Conservation (phyloP, 1,139 yeast species). For the Geotrichum cucujoidarum region DNA sequence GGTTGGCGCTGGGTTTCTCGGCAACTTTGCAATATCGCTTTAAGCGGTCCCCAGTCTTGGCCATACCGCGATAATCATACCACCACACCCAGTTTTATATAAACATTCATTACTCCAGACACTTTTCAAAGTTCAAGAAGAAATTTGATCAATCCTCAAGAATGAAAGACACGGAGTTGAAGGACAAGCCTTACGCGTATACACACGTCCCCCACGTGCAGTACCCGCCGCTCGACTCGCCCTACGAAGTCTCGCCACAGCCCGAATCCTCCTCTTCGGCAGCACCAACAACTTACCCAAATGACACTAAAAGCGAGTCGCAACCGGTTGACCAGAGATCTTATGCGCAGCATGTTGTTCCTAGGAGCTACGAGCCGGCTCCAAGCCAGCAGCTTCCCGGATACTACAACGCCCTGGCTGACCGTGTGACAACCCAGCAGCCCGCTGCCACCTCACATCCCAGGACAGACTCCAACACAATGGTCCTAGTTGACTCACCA, state of each 20-base stretch:
- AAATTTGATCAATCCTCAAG: too few relatives aligned
- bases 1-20: too few relatives aligned
- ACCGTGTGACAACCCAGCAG: not conserved
- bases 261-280: not conserved
- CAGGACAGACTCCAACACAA: too few relatives aligned
- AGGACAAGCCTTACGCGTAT: not conserved
- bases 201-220: not conserved
- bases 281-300: not conserved
- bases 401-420: too few relatives aligned
- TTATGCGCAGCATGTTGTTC: not conserved
- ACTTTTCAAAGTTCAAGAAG: too few relatives aligned
- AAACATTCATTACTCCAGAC: too few relatives aligned
- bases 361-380: not conserved
- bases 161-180: too few relatives aligned
- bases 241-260: constrained; percentile 1
- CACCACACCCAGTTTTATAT: too few relatives aligned
- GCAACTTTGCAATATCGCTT: too few relatives aligned
- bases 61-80: too few relatives aligned
- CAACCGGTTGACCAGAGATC: not conserved
- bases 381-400: too few relatives aligned
- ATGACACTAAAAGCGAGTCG: not conserved
- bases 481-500: not conserved
- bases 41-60: too few relatives aligned
- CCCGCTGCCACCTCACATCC: not conserved
- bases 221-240: constrained; percentile 1